A percentile compares a stretch with the other conserved stretches of the same genome.
These are phyloP conservation scores for Trypanosoma theileri DNA, from an alignment of 208 protist species.

Conservation along the genomic window DNA sequence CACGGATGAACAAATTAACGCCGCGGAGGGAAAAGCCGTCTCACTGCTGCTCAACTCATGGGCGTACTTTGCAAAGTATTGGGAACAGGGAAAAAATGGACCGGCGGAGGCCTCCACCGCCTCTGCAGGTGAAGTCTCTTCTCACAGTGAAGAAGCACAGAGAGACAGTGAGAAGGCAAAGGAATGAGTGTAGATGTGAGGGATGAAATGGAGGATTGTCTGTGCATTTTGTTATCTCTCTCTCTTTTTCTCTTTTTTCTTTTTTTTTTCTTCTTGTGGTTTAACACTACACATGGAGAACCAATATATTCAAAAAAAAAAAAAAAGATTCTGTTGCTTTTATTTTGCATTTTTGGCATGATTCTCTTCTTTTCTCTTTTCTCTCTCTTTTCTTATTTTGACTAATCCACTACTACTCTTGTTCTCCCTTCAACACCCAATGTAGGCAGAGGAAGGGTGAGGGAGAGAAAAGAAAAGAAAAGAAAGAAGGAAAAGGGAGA, in stretches of 20 bases:
- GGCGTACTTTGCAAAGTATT: constrained; percentile 92
- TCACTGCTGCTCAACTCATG: constrained; percentile 88
- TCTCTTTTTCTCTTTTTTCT: not conserved
- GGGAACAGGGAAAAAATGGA: constrained; percentile 85
- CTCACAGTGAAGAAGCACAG: not conserved
- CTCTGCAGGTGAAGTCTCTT: not conserved
- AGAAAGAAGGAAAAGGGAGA: not conserved
- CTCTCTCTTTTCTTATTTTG: no score
- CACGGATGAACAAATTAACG: constrained; percentile 82
- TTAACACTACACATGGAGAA: no score
- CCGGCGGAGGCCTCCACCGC: constrained; percentile 18
- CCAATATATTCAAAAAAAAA: not conserved
- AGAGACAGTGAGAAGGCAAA: no score
- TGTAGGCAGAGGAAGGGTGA: not conserved
- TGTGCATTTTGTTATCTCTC: no score
- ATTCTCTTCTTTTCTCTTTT: not conserved
- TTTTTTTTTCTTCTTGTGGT: constrained; percentile 9
- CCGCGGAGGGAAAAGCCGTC: constrained; percentile 86
- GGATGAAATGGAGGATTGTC: not conserved
- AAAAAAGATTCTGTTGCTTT: not conserved
- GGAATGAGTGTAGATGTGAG: not conserved
- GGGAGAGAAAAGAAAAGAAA: not conserved
- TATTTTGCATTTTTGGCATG: not conserved
- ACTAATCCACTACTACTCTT: not conserved
- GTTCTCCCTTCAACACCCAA: not conserved